Evolutionary conservation across 768 basidiomycete species (phyloP).

Genomic region (Astraeus odoratus): DNA sequence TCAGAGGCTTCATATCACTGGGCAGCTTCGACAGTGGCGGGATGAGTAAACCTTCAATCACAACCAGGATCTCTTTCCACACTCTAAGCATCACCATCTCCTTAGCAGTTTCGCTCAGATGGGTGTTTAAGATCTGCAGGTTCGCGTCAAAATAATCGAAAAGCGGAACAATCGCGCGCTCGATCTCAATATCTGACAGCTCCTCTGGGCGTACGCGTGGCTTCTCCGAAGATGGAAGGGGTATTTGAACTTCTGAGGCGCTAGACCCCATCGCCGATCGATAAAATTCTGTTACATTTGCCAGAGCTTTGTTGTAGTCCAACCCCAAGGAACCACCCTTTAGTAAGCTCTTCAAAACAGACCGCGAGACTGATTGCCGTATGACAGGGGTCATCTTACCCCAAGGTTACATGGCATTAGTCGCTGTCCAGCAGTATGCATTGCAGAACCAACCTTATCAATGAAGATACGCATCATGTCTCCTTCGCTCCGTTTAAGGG

Average conservation of each 20-base stretch:
- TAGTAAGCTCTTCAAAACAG: constrained; percentile 68
- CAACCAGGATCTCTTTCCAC: constrained; percentile 91
- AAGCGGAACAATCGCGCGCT: constrained; percentile 82
- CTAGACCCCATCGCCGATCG: constrained; percentile 66
- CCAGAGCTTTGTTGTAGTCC: constrained; percentile 88
- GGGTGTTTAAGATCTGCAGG: constrained; percentile 83
- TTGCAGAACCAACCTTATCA: constrained; percentile 65
- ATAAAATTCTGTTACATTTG: constrained; percentile 75
- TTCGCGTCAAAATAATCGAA: constrained; percentile 98
- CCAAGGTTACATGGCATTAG: no score
- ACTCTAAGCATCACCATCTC: constrained; percentile 88
- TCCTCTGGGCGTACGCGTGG: constrained; percentile 73
- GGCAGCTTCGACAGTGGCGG: constrained; percentile 82
- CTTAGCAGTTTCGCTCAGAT: constrained; percentile 77
- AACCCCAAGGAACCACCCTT: constrained; percentile 49
- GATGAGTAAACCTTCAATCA: constrained; percentile 83
- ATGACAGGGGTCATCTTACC: constrained; percentile 94
- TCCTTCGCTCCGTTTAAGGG: constrained; percentile 83
- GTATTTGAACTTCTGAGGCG: constrained; percentile 67
- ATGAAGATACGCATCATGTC: constrained; percentile 97
- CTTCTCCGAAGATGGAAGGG: constrained; percentile 68
- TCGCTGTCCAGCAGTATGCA: no score
- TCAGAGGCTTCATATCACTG: constrained; percentile 87
- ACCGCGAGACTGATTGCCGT: constrained; percentile 75
- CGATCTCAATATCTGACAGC: constrained; percentile 89